These are phyloP conservation scores for Yarrowia sp. DNA, from an alignment of 805 yeast genomes.

Conservation along the genomic window DNA sequence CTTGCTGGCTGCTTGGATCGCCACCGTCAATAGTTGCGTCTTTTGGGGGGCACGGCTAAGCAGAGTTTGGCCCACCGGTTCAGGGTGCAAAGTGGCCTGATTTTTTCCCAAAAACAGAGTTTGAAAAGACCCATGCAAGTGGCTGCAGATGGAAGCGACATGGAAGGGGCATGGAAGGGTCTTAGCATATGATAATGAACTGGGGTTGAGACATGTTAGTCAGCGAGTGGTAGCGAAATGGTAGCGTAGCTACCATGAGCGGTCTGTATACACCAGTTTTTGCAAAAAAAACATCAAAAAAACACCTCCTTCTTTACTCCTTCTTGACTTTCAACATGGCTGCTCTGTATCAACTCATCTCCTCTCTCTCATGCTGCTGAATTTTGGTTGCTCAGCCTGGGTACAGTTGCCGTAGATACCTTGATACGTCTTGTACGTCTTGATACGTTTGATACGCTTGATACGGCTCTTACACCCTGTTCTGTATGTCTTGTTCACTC, in stretches of 20 bases:
- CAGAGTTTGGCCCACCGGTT: conserved; percentile 1
- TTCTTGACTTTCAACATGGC: too few relatives aligned
- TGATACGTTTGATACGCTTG: too few relatives aligned
- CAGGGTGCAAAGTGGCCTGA: conserved; percentile 14
- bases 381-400: not conserved
- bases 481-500: too few relatives aligned
- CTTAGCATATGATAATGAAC: not conserved
- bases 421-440: too few relatives aligned
- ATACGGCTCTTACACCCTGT: too few relatives aligned
- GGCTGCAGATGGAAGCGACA: not conserved
- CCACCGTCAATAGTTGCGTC: conserved; percentile 8
- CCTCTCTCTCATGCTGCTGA: too few relatives aligned
- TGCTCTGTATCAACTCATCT: too few relatives aligned
- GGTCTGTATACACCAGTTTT: too few relatives aligned
- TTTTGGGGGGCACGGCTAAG: not conserved
- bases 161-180: not conserved
- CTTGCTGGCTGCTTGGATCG: not conserved
- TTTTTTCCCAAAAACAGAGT: not conserved
- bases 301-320: not conserved
- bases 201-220: not conserved
- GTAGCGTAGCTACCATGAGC: too few relatives aligned
- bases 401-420: too few relatives aligned
- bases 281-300: too few relatives aligned
- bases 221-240: too few relatives aligned
- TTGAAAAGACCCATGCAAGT: not conserved